Conservation (phyloP, 345 rosid species). For the Populus euphratica region DNA sequence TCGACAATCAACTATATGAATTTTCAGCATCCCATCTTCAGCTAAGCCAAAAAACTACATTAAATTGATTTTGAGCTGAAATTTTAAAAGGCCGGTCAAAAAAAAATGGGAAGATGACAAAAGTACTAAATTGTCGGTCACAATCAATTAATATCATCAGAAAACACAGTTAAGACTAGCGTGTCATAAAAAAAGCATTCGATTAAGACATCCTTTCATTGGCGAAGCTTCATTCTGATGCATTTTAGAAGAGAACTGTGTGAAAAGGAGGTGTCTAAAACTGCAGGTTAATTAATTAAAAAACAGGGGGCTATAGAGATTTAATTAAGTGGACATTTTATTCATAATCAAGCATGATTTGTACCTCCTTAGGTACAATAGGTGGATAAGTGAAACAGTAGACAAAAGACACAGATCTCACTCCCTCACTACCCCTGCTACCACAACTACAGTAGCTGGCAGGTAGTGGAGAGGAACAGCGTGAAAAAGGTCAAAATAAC, state of each 20-base stretch:
- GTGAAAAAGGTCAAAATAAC: neutral
- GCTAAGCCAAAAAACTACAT: neutral
- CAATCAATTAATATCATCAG: neutral
- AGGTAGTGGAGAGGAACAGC: conserved; percentile 1
- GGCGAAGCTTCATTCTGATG: neutral
- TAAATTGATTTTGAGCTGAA: neutral
- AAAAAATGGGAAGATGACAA: neutral
- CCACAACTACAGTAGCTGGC: neutral
- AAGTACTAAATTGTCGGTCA: neutral
- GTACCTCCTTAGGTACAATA: neutral
- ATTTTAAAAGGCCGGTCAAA: neutral
- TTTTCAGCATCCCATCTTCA: conserved; percentile 5
- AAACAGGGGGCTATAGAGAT: neutral
- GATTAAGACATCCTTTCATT: neutral
- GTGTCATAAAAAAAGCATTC: neutral
- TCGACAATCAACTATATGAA: neutral
- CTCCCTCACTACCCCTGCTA: neutral
- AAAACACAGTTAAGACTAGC: neutral
- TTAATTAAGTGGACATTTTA: neutral
- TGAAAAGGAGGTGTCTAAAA: neutral
- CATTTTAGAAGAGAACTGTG: neutral
- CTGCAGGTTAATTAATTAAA: neutral
- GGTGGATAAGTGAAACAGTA: neutral
- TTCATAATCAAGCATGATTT: neutral
- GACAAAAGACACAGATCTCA: conserved; percentile 32